phyloP scores from a whole-genome alignment of 2,329 filamentous ascomycete genomes.

The Aspergillus vadensis region DNA sequence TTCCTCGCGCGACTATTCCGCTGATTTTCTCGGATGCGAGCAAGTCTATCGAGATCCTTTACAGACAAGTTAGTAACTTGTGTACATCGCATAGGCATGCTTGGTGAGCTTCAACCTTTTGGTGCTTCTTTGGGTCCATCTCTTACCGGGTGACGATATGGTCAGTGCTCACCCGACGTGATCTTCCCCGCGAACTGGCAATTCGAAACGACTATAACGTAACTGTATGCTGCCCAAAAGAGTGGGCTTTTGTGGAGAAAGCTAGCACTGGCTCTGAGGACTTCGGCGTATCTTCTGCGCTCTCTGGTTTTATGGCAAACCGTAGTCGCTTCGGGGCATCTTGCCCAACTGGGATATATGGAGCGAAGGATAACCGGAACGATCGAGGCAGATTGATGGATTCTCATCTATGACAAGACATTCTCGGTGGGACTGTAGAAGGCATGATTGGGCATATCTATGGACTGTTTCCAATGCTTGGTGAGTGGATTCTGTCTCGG shows the following conservation, averaged over 20 bases:
- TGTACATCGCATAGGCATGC: not conserved
- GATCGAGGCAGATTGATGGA: not conserved
- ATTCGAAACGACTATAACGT: not conserved
- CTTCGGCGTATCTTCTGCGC: not conserved
- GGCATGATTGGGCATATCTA: not conserved
- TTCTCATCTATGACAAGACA: not conserved
- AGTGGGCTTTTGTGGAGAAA: not conserved
- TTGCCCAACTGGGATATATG: not conserved
- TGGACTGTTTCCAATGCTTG: not conserved
- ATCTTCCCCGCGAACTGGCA: not conserved
- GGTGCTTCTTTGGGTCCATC: conserved; percentile 7
- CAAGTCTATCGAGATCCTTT: conserved; percentile 32
- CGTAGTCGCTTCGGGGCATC: conserved; percentile 1
- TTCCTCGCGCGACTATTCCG: conserved; percentile 40
- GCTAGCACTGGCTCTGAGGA: not conserved
- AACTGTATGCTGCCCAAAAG: not conserved
- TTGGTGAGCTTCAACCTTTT: conserved; percentile 16
- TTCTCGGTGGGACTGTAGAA: not conserved
- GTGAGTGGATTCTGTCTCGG: not conserved
- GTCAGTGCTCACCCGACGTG: not conserved
- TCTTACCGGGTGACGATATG: not conserved
- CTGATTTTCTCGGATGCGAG: conserved; percentile 45
- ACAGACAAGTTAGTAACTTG: not conserved
- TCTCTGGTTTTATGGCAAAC: not conserved
- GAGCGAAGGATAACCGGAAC: not conserved